Evolutionary conservation across 2,329 filamentous ascomycete species (phyloP), one percentile per base, ranked within the genome.

Genomic region (Furcasterigmium sp.): DNA sequence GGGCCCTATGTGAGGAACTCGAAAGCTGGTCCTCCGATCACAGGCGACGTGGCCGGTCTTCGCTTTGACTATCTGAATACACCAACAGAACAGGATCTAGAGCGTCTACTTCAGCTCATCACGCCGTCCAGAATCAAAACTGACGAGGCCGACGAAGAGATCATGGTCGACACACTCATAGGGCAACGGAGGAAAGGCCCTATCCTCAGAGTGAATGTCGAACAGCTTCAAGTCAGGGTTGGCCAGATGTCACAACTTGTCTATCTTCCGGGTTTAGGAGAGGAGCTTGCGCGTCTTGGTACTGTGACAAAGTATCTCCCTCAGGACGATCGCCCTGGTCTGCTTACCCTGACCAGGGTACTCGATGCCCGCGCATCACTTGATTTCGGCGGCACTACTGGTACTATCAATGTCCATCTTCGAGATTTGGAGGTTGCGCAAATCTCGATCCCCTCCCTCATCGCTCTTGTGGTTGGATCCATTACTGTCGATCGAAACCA

Each of bases 271-370:
- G 75, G 76, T 10, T 74, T 98, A 8, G 84, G 78, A 1, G 83
- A 87, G 50, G 93, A 98, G 55, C 61, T 97, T 39, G 76, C 84
- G 6, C 88, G 86, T 51, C 71, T 98, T 5, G 87, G 90, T 1
- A 91, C 83, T 1, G 89, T 98, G 20, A 80, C 91, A 7, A 97
- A 96, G 59, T 97, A 97, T 59, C 73, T 98, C 3, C 91, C 93
- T 0, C 91, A 98, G 53, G 93, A 98, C 62, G 91, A 98, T 54
- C 80, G 91, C 2, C 93, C 93, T 3, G 93, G 93, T 0, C 70
- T 97, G 17, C 70, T 98, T 29, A 90, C 84, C 0, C 70, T 98
- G 29, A 72, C 76, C 1, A 70, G 80, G 23, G 62, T 96, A 42
- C 78, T 81, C 41, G 78, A 81, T 15, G 54, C 88, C 7, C 74